phyloP scores from a whole-genome alignment of 129 eudicot species.

The Sambucus nigra region DNA sequence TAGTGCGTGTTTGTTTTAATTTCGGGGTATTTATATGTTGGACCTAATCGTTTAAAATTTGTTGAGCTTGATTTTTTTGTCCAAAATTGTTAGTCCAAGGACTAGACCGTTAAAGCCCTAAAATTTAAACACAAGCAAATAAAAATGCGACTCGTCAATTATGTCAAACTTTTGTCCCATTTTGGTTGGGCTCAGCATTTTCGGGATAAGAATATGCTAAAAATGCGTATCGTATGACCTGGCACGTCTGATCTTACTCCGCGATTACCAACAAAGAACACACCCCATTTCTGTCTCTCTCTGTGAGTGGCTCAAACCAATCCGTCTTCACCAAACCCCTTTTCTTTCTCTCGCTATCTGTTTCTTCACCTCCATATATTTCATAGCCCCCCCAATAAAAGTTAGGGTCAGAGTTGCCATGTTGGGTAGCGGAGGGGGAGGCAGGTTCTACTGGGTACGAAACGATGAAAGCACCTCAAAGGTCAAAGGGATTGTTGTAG shows the following conservation, averaged over 20 bases:
- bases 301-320: conserved; percentile 14
- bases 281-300: conserved; percentile 6
- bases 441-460: conserved; percentile 50
- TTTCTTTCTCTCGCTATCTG: neutral
- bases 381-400: too few species aligned
- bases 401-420: conserved; percentile 9
- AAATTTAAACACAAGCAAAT: too few species aligned
- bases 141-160: too few species aligned
- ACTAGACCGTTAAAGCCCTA: too few species aligned
- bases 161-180: too few species aligned
- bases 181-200: too few species aligned
- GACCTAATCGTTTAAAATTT: too few species aligned
- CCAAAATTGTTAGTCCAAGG: too few species aligned
- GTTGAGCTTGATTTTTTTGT: too few species aligned
- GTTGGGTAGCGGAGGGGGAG: conserved; percentile 44
- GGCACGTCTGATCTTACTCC: conserved; percentile 26
- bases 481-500: conserved; percentile 47
- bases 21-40: too few species aligned
- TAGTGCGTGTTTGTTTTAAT: too few species aligned
- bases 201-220: conserved; percentile 4
- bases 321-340: conserved; percentile 1
- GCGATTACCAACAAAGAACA: conserved; percentile 14
- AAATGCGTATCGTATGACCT: conserved; percentile 16
- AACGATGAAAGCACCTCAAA: conserved; percentile 18
- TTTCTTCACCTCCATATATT: neutral